A percentile compares a stretch with the other conserved stretches of the same genome.
Conservation (phyloP, 1,284 basidiomycete genomes). For the Phylloboletellus chloephorus region DNA sequence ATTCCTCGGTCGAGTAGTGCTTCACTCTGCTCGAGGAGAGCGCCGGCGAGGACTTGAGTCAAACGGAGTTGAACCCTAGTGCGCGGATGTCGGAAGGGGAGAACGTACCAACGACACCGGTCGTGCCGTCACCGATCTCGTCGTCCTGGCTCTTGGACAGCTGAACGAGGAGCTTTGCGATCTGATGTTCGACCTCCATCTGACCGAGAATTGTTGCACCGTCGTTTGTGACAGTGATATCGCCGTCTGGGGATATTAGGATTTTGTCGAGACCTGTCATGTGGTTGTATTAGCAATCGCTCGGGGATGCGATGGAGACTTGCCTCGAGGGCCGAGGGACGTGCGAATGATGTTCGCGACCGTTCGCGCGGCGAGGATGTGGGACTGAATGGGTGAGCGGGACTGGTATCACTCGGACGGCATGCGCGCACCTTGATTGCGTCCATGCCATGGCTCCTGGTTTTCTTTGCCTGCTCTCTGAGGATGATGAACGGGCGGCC, state of each 20-base stretch:
- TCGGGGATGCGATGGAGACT: conserved; percentile 9
- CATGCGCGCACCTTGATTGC: conserved; percentile 80
- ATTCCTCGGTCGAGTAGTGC: conserved; percentile 94
- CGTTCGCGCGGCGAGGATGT: conserved; percentile 89
- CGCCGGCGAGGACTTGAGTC: conserved; percentile 89
- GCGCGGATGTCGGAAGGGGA: neutral
- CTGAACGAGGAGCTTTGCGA: conserved; percentile 96
- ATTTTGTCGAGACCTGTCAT: conserved; percentile 92
- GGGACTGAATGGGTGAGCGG: conserved; percentile 53
- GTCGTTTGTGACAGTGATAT: conserved; percentile 99
- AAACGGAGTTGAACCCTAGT: conserved; percentile 9
- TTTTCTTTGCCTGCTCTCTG: conserved; percentile 93
- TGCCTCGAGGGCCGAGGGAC: conserved; percentile 90
- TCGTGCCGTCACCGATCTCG: conserved; percentile 99
- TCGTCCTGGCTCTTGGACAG: conserved; percentile 97
- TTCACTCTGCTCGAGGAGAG: conserved; percentile 87
- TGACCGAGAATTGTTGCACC: conserved; percentile 93
- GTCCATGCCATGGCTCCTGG: conserved; percentile 88
- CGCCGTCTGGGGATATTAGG: conserved; percentile 95
- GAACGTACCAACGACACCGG: conserved; percentile 91
- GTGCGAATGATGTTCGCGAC: conserved; percentile 95
- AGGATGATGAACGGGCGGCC: conserved; percentile 97
- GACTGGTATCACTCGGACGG: conserved; percentile 2
- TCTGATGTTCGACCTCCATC: conserved; percentile 99
- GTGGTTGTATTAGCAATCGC: conserved; percentile 6